These are phyloP conservation scores for Bryoerythrophyllum caledonicum DNA, from an alignment of 225 moss, liverwort and hornwort species.

Conservation along the genomic window DNA sequence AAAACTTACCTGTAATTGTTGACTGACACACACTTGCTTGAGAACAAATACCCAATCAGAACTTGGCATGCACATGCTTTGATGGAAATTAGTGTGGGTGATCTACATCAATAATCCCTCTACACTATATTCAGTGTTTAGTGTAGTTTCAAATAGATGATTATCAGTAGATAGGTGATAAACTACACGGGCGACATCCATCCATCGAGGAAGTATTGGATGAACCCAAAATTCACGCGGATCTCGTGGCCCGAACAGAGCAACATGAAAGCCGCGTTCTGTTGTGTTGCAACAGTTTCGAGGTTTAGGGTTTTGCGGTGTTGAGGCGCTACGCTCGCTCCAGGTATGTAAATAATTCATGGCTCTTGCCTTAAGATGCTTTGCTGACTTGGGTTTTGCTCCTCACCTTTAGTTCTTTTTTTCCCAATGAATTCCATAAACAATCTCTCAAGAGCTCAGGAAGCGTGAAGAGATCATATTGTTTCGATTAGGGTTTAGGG, in stretches of 20 bases:
- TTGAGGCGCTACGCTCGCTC: constrained; percentile 15
- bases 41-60: too few species aligned
- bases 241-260: neutral
- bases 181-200: accelerated
- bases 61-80: too few species aligned
- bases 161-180: neutral
- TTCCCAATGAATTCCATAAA: neutral
- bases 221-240: neutral
- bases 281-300: constrained; percentile 22
- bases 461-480: neutral
- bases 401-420: neutral
- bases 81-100: too few species aligned
- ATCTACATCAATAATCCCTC: too few species aligned
- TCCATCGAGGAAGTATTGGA: neutral
- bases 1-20: too few species aligned
- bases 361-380: neutral
- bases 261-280: neutral
- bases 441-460: too few species aligned
- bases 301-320: constrained; percentile 30
- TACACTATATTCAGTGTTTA: too few species aligned
- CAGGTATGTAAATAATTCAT: neutral
- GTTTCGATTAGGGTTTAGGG: neutral
- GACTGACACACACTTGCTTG: too few species aligned
- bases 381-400: neutral
- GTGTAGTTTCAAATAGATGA: too few species aligned